Evolutionary conservation across 352 stramenopile species (phyloP), one percentile per base, ranked within the genome.

Genomic region (Pythium vanterpoolii): DNA sequence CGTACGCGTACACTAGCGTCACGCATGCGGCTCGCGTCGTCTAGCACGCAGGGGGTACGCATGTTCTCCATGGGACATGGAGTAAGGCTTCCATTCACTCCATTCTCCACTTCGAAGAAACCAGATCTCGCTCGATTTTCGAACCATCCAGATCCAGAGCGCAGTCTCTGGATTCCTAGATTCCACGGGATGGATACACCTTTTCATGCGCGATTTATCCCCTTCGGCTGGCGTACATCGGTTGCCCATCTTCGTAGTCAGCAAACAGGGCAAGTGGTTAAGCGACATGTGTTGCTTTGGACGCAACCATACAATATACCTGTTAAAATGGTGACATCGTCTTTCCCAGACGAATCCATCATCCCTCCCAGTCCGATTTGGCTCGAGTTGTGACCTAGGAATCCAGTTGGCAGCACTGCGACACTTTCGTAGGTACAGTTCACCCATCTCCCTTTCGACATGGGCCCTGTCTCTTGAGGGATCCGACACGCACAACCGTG

Each of bases 191-290:
- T 58, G 51, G 51, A 58, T 58, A 58, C 51, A 58, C 51, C 26
- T 46, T 36, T 46, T 26, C 4, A 4, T 49, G 51, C 19, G 30
- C 47, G 40, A 56, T 62, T 46, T 62, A 43, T 62, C 24, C 18
- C 36, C 13, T n/a, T 24, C 7, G 16, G 3, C 26, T 62, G 44
- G 42, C 47, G 27, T 48, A 46, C 56, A 45, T 40, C 6, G n/a
- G 10, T 36, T 40, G 49, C 57, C 44, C 57, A 64, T 64, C 57
- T 42, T 30, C 49, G 57, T 58, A 64, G 48, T 52, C 57, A 59
- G 56, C 36, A 63, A 56, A 56, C 46, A 38, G 31, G 56, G 48
- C 56, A 49, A 13, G 16, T 7, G 16, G 7, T 6, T 13, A 26
- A 28, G 45, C 47, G 45, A 62, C 56, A 57, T 58, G 47, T 16